phyloP scores from a whole-genome alignment of 176 grass and related monocot species.

The Melocanna baccifera region DNA sequence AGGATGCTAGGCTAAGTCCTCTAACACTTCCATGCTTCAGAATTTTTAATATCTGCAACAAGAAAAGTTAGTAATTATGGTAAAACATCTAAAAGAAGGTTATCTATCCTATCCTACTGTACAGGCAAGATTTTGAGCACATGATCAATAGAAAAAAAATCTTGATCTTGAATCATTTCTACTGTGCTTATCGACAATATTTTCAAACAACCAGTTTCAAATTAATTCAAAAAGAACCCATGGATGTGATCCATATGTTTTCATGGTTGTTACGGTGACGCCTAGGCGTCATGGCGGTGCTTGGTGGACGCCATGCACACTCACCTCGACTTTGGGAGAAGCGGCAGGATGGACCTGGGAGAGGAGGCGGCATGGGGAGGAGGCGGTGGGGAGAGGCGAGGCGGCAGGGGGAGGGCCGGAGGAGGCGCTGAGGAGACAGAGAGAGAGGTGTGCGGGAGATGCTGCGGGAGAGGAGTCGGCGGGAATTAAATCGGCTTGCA shows the following conservation, averaged over 20 bases:
- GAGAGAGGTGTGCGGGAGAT: no score
- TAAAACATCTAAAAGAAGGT: not conserved
- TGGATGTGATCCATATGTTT: not conserved
- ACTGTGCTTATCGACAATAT: not conserved
- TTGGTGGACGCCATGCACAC: no score
- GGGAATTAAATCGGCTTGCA: no score
- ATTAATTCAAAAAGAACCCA: not conserved
- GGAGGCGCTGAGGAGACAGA: no score
- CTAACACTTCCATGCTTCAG: slow-evolving; percentile 83
- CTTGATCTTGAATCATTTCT: not conserved
- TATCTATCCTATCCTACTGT: not conserved
- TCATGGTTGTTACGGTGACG: no score
- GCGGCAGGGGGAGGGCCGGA: no score
- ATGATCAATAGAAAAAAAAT: not conserved
- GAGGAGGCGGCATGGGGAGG: no score
- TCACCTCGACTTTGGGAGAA: no score
- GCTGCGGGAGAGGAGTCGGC: no score
- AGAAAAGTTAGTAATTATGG: not conserved
- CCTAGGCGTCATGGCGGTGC: no score
- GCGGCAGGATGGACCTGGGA: no score
- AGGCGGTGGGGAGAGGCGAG: no score
- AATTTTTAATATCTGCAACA: slow-evolving; percentile 79
- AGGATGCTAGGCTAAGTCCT: slow-evolving; percentile 84
- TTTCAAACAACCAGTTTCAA: not conserved
- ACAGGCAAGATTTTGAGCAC: not conserved